phyloP scores from a whole-genome alignment of 2,329 filamentous ascomycete species.

The Beauveria rudraprayagi region DNA sequence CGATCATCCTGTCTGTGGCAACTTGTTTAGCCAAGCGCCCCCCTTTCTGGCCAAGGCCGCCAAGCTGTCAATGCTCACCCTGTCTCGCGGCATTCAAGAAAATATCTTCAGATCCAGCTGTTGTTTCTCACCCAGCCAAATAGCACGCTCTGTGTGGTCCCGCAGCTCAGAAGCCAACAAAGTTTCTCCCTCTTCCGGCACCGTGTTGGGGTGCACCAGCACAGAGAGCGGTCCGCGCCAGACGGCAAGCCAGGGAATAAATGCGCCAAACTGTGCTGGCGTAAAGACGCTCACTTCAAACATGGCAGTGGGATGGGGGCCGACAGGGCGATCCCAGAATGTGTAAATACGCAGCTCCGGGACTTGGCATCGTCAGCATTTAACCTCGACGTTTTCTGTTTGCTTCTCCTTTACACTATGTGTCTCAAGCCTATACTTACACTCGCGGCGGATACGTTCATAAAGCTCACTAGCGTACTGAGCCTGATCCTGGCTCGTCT shows the following conservation, averaged over 20 bases:
- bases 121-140: conserved; percentile 64
- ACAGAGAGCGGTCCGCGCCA: conserved; percentile 73
- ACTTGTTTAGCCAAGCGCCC: not conserved
- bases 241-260: conserved; percentile 76
- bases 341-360: conserved; percentile 77
- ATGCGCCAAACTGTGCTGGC: conserved; percentile 81
- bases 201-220: conserved; percentile 76
- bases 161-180: conserved; percentile 28
- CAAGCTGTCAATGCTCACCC: not conserved
- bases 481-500: conserved; percentile 52
- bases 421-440: conserved; percentile 33
- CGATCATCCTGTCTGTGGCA: not conserved
- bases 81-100: not conserved
- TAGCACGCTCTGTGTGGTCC: conserved; percentile 61
- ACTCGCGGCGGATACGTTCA: conserved; percentile 73
- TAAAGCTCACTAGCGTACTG: conserved; percentile 65
- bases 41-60: not conserved
- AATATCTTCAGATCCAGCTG: conserved; percentile 24
- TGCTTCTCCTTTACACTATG: not conserved
- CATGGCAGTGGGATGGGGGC: conserved; percentile 79
- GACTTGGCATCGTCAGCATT: conserved; percentile 39
- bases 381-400: not conserved
- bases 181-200: conserved; percentile 30
- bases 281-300: conserved; percentile 88
- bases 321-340: conserved; percentile 69